Evolutionary conservation across 495 filamentous ascomycete genomes (phyloP).

Genomic region (Amniculicola lignicola): DNA sequence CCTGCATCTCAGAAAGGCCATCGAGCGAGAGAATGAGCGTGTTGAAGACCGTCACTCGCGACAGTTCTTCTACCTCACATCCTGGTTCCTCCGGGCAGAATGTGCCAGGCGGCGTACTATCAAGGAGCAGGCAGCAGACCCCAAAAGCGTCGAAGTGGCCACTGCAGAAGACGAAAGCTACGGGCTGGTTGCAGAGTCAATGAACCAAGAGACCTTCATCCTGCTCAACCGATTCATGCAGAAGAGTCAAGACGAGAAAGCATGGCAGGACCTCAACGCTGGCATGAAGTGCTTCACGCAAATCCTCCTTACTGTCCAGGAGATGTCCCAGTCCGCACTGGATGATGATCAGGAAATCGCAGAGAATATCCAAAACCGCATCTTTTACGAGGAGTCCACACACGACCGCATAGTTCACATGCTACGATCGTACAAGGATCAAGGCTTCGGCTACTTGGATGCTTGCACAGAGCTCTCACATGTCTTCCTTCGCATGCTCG

Average conservation of each 20-base stretch:
- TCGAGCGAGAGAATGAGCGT: constrained; percentile 88
- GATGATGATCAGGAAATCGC: constrained; percentile 98
- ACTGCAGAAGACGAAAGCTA: constrained; percentile 71
- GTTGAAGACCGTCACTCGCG: constrained; percentile 63
- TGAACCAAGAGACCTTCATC: constrained; percentile 91
- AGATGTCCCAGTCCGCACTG: constrained; percentile 78
- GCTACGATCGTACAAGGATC: constrained; percentile 79
- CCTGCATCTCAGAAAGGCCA: constrained; percentile 75
- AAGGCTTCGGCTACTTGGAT: constrained; percentile 91
- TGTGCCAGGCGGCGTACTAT: constrained; percentile 63
- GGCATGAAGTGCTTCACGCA: constrained; percentile 89
- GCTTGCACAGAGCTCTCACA: constrained; percentile 87
- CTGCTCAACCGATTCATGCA: constrained; percentile 81
- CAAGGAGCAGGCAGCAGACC: constrained; percentile 35
- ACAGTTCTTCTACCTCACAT: constrained; percentile 89
- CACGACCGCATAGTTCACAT: constrained; percentile 82
- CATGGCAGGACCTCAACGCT: constrained; percentile 81
- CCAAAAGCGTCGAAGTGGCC: constrained; percentile 17
- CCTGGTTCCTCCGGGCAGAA: constrained; percentile 94
- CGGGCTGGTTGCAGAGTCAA: constrained; percentile 77
- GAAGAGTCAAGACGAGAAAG: constrained; percentile 70
- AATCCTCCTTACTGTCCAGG: constrained; percentile 86
- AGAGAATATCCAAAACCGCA: constrained; percentile 91
- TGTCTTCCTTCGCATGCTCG: constrained; percentile 87
- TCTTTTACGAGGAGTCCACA: constrained; percentile 96